These are phyloP conservation scores for Candida pseudoglaebosa DNA, from an alignment of 805 yeast genomes.

Conservation along the genomic window DNA sequence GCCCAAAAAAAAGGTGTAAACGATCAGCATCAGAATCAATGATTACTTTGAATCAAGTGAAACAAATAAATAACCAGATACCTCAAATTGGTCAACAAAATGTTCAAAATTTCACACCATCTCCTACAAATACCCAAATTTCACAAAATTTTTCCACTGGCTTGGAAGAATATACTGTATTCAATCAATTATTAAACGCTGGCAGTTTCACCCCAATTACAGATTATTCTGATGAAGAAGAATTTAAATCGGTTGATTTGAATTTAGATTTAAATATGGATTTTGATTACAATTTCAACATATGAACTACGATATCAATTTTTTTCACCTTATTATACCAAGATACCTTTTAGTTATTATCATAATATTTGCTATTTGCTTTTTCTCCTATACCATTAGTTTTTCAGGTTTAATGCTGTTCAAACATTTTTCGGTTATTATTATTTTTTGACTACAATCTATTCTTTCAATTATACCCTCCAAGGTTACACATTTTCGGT, in stretches of 20 bases:
- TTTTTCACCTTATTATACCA: neutral
- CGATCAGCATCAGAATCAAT: constrained; percentile 22
- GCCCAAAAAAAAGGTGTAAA: constrained; percentile 15
- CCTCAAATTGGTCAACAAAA: neutral
- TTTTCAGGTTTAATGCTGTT: too few relatives aligned
- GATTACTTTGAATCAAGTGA: constrained; percentile 7
- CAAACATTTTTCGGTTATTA: too few relatives aligned
- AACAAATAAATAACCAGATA: neutral
- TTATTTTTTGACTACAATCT: too few relatives aligned
- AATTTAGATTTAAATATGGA: constrained; percentile 7
- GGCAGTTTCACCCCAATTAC: constrained; percentile 19
- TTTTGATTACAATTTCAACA: constrained; percentile 11
- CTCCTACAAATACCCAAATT: constrained; percentile 7
- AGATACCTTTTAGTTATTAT: neutral
- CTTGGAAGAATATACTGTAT: constrained; percentile 28
- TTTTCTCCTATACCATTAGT: neutral
- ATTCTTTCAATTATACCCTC: too few relatives aligned
- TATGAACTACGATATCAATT: neutral
- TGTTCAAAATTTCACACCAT: neutral
- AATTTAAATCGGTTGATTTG: constrained; percentile 10
- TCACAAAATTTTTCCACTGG: constrained; percentile 7
- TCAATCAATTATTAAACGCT: constrained; percentile 19
- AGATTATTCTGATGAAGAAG: constrained; percentile 20
- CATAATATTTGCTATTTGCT: too few relatives aligned
- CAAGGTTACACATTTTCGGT: too few relatives aligned